These are phyloP conservation scores for Neonectria coccinea DNA, from an alignment of 2,329 filamentous ascomycete species.

Conservation along the genomic window DNA sequence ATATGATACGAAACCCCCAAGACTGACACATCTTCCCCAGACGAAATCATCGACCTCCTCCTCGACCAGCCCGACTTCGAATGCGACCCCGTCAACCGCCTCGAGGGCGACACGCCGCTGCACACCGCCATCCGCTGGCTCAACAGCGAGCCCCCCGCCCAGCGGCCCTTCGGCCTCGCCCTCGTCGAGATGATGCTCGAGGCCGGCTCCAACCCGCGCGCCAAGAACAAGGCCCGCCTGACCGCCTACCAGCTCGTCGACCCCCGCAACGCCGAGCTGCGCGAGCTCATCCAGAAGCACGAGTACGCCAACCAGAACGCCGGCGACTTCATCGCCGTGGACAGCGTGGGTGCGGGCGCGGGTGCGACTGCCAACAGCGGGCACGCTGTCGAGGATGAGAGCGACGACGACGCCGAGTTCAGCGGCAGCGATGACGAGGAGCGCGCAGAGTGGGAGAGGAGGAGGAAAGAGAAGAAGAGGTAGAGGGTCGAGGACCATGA, in stretches of 20 bases:
- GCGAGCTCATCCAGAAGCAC: constrained; percentile 74
- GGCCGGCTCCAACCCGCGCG: constrained; percentile 72
- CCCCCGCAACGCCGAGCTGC: constrained; percentile 72
- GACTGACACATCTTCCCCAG: constrained; percentile 53
- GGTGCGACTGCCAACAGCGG: constrained; percentile 23
- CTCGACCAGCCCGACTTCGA: constrained; percentile 88
- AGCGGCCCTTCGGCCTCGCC: constrained; percentile 72
- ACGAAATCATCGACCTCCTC: constrained; percentile 84
- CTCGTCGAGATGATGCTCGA: constrained; percentile 86
- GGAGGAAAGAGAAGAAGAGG: constrained; percentile 55
- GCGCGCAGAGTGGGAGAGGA: constrained; percentile 70
- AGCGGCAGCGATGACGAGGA: constrained; percentile 75
- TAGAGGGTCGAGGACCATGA: constrained; percentile 19
- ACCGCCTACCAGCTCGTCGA: constrained; percentile 80
- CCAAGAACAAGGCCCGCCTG: constrained; percentile 78
- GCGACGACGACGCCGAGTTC: constrained; percentile 70
- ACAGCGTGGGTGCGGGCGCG: constrained; percentile 35
- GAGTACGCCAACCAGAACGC: constrained; percentile 73
- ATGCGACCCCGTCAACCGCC: constrained; percentile 80
- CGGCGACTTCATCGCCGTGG: constrained; percentile 65
- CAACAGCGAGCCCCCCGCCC: constrained; percentile 73
- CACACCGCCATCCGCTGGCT: constrained; percentile 83
- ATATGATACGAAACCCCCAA: not conserved
- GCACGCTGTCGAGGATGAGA: constrained; percentile 46
- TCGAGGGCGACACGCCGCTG: constrained; percentile 81